These are phyloP conservation scores for Neoarthrinium moseri DNA, from an alignment of 2,329 filamentous ascomycete genomes.

Conservation along the genomic window DNA sequence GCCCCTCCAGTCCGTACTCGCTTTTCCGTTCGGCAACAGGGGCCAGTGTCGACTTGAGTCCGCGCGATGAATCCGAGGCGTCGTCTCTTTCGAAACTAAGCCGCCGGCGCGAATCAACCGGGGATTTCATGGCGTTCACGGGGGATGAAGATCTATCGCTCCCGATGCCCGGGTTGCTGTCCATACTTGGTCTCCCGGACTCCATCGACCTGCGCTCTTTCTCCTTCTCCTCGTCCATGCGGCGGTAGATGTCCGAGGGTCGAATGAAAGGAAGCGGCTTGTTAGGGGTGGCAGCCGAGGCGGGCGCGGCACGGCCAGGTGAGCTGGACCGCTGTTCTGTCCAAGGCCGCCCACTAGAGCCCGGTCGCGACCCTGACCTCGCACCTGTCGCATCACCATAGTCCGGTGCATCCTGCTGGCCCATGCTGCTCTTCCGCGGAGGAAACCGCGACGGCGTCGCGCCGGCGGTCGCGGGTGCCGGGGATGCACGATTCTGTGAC, in stretches of 20 bases:
- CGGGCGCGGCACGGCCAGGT: constrained; percentile 30
- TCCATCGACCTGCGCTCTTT: constrained; percentile 57
- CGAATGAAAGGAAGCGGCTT: constrained; percentile 65
- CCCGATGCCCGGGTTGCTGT: constrained; percentile 38
- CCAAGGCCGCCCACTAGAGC: constrained; percentile 27
- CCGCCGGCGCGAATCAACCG: constrained; percentile 22
- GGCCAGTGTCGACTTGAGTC: constrained; percentile 42
- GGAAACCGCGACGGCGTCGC: constrained; percentile 47
- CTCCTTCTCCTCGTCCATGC: constrained; percentile 64
- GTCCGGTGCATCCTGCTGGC: constrained; percentile 38
- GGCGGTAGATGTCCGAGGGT: constrained; percentile 75
- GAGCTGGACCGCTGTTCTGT: constrained; percentile 36
- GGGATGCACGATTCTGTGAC: constrained; percentile 18
- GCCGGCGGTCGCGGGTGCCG: constrained; percentile 23
- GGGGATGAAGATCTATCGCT: constrained; percentile 14
- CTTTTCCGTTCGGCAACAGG: constrained; percentile 58
- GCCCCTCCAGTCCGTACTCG: constrained; percentile 54
- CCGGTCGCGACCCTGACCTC: constrained; percentile 26
- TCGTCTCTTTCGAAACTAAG: constrained; percentile 31
- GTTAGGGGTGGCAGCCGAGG: constrained; percentile 33
- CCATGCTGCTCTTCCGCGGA: constrained; percentile 61
- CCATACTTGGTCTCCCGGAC: constrained; percentile 54
- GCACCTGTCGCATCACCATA: constrained; percentile 13
- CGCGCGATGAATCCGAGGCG: constrained; percentile 31
- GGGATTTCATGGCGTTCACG: constrained; percentile 14